Evolutionary conservation across 345 rosid genomes (phyloP).

Genomic region (Hibiscus mutabilis): DNA sequence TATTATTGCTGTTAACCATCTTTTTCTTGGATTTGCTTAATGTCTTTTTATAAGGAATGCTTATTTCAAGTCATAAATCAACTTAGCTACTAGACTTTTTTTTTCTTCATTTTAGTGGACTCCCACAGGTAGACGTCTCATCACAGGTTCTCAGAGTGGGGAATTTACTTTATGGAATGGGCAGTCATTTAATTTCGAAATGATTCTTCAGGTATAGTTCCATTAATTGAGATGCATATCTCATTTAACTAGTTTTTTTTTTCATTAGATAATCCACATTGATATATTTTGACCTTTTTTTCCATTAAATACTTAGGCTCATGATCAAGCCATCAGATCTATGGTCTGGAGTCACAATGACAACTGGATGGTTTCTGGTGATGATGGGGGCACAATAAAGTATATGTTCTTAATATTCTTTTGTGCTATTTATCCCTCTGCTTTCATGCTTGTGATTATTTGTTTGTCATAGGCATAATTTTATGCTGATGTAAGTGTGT

Average conservation of each 20-base stretch:
- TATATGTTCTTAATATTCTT: slow-evolving; percentile 12
- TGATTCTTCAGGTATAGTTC: slow-evolving; percentile 80
- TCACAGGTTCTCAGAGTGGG: slow-evolving; percentile 94
- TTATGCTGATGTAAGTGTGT: background rate
- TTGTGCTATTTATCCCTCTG: background rate
- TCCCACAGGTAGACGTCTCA: slow-evolving; percentile 92
- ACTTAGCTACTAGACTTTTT: no score
- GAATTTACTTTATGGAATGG: slow-evolving; percentile 99
- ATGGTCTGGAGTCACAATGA: slow-evolving; percentile 98
- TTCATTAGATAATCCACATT: background rate
- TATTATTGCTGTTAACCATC: background rate
- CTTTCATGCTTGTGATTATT: background rate
- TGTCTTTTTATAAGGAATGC: no score
- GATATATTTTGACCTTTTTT: slow-evolving; percentile 3
- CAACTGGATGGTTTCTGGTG: slow-evolving; percentile 98
- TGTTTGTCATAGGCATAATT: background rate
- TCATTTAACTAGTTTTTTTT: background rate
- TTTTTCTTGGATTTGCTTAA: no score
- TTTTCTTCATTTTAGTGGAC: slow-evolving; percentile 60
- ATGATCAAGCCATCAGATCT: slow-evolving; percentile 96
- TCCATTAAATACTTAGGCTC: slow-evolving; percentile 49
- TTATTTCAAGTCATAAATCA: no score
- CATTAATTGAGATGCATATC: background rate
- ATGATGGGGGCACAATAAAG: slow-evolving; percentile 94
- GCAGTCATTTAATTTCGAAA: slow-evolving; percentile 92